Conservation (phyloP, 176 grass and related monocot species). For the Neostapfia colusana region DNA sequence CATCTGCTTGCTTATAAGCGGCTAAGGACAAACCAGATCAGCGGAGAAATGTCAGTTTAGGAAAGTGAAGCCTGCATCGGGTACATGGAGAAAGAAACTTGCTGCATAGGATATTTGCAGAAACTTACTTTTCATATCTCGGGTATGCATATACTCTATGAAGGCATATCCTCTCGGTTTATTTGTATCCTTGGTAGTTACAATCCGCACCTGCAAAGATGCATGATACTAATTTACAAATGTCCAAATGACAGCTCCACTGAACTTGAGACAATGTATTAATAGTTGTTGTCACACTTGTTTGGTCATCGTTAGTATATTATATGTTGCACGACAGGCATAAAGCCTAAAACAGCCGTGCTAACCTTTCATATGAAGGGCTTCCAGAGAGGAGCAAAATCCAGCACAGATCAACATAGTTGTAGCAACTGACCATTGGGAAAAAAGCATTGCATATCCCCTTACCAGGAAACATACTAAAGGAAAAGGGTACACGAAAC, state of each 20-base stretch:
- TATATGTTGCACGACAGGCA: slow-evolving; percentile 93
- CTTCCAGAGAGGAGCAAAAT: slow-evolving; percentile 69
- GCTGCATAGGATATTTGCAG: background rate
- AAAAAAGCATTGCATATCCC: slow-evolving; percentile 56
- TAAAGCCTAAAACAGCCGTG: slow-evolving; percentile 92
- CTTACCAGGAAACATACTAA: slow-evolving; percentile 83
- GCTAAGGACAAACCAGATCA: slow-evolving; percentile 42
- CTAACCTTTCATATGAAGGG: slow-evolving; percentile 89
- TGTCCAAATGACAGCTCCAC: slow-evolving; percentile 3
- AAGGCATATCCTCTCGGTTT: slow-evolving; percentile 97
- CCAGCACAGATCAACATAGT: slow-evolving; percentile 66
- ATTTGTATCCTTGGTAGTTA: slow-evolving; percentile 70
- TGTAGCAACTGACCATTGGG: slow-evolving; percentile 59
- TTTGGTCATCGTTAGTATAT: slow-evolving; percentile 50
- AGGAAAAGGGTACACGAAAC: slow-evolving; percentile 31
- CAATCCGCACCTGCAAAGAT: slow-evolving; percentile 67
- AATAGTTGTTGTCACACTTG: slow-evolving; percentile 12
- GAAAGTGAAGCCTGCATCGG: background rate
- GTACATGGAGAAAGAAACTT: slow-evolving; percentile 4
- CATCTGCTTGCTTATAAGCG: slow-evolving; percentile 94
- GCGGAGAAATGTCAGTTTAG: slow-evolving; percentile 11
- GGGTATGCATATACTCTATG: slow-evolving; percentile 82
- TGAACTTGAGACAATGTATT: slow-evolving; percentile 3
- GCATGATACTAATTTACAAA: slow-evolving; percentile 35
- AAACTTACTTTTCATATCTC: slow-evolving; percentile 89